Evolutionary conservation across 352 stramenopile genomes (phyloP).

Genomic region (Globisporangium nodosum): DNA sequence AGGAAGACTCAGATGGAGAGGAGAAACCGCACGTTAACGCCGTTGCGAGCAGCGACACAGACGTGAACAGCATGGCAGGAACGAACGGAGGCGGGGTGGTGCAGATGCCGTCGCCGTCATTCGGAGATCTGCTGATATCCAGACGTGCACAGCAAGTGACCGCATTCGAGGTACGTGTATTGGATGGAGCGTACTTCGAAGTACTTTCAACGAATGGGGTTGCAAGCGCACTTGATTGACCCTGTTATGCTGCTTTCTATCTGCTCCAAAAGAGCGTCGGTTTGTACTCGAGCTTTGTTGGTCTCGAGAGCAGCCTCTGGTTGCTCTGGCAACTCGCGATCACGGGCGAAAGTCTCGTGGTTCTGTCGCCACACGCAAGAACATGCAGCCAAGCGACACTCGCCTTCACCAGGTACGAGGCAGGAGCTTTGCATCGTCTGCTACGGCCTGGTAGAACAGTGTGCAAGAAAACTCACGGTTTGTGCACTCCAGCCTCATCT

Average conservation of each 20-base stretch:
- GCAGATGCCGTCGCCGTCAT: slow-evolving; percentile 47
- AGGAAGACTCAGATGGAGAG: slow-evolving; percentile 19
- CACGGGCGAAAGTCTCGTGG: slow-evolving; percentile 73
- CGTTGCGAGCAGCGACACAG: background rate
- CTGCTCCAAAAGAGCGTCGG: slow-evolving; percentile 47
- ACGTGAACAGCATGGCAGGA: background rate
- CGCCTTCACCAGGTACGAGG: slow-evolving; percentile 61
- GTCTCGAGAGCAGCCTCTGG: slow-evolving; percentile 69
- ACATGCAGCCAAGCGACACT: slow-evolving; percentile 80
- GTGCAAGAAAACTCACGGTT: background rate
- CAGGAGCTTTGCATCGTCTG: background rate
- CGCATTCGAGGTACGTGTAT: slow-evolving; percentile 46
- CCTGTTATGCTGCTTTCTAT: background rate
- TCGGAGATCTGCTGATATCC: slow-evolving; percentile 65
- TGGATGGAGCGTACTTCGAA: background rate
- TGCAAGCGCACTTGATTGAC: background rate
- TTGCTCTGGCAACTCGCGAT: slow-evolving; percentile 84
- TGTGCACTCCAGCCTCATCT: slow-evolving; percentile 54
- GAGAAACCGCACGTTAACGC: slow-evolving; percentile 24
- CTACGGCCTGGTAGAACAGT: background rate
- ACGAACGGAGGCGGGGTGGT: background rate
- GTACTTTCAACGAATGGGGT: background rate
- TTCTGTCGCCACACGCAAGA: slow-evolving; percentile 69
- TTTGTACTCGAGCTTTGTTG: slow-evolving; percentile 82
- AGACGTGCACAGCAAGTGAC: slow-evolving; percentile 42